Evolutionary conservation across 73 alveolate species (phyloP).

Genomic region (Paramecium octaurelia): DNA sequence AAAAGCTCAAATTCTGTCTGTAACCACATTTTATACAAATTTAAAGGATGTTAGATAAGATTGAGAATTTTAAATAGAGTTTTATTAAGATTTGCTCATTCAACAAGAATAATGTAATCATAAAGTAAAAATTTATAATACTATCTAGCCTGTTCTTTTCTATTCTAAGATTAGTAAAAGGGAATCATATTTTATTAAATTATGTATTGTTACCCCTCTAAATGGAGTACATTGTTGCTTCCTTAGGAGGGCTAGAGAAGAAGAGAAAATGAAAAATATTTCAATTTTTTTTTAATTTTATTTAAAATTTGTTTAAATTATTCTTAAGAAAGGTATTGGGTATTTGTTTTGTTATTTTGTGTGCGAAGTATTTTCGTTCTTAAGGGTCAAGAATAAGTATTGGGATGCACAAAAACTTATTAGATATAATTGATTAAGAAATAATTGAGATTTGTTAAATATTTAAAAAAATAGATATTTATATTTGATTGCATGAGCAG

Average conservation of each 20-base stretch:
- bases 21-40: too few species aligned
- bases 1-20: too few species aligned
- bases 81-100: too few species aligned
- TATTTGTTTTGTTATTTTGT: not conserved
- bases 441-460: slow-evolving; percentile 36
- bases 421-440: not conserved
- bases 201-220: too few species aligned
- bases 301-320: not conserved
- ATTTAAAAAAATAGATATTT: slow-evolving; percentile 37
- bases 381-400: not conserved
- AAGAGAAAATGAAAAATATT: not conserved
- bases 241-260: too few species aligned
- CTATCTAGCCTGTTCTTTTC: too few species aligned
- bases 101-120: too few species aligned
- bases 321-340: not conserved
- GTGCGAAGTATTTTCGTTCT: not conserved
- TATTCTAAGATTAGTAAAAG: too few species aligned
- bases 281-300: not conserved
- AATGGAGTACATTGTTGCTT: not conserved
- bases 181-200: too few species aligned
- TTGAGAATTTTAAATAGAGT: too few species aligned
- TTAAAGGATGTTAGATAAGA: too few species aligned
- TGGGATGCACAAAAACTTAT: not conserved
- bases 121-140: too few species aligned
- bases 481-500: slow-evolving; percentile 44